These are phyloP conservation scores for Echria macrotheca DNA, from an alignment of 495 filamentous ascomycete genomes.

Conservation along the genomic window DNA sequence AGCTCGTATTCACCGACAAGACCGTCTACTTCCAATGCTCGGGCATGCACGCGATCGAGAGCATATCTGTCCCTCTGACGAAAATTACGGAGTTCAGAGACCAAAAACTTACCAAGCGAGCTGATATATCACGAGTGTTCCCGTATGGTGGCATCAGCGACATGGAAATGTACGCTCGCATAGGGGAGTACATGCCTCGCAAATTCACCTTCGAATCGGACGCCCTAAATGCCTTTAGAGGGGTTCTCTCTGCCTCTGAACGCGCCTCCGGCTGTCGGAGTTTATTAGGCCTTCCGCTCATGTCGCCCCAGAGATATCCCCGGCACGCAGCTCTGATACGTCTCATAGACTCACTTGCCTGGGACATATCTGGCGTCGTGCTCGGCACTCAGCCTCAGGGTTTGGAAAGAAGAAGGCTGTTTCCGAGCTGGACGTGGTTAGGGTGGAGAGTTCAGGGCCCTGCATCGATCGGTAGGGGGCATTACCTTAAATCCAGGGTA, in stretches of 20 bases:
- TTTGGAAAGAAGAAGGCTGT: not conserved
- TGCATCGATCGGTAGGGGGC: not conserved
- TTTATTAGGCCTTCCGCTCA: not conserved
- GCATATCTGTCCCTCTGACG: not conserved
- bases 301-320: not conserved
- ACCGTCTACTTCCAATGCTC: not conserved
- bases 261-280: not conserved
- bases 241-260: not conserved
- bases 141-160: not conserved
- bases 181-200: not conserved
- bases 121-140: not conserved
- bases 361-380: not conserved
- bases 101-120: not conserved
- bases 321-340: not conserved
- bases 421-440: not conserved
- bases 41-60: not conserved
- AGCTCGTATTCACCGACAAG: not conserved
- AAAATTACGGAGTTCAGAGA: not conserved
- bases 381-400: not conserved
- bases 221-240: not conserved
- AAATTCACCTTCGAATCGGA: not conserved
- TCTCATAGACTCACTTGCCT: not conserved
- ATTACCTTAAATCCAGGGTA: too few relatives aligned
- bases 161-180: not conserved
- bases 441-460: not conserved